Evolutionary conservation across 2,329 filamentous ascomycete species (phyloP).

Genomic region (Venturiaceae sp.): DNA sequence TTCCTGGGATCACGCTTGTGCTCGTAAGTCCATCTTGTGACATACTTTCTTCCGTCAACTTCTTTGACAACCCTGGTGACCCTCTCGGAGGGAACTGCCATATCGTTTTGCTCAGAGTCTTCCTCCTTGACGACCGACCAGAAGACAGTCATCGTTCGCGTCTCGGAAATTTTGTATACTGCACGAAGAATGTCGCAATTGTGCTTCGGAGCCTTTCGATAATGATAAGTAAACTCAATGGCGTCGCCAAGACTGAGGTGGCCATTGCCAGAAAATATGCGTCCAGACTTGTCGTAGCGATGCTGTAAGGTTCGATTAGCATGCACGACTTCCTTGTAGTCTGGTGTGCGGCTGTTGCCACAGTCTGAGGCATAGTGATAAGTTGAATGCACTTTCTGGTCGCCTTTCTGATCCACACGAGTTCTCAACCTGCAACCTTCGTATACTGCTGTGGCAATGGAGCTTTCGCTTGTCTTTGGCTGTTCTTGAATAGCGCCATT

Average conservation of each 20-base stretch:
- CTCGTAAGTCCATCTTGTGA: not conserved
- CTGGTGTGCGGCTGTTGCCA: not conserved
- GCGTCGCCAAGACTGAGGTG: slow-evolving; percentile 14
- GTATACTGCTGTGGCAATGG: not conserved
- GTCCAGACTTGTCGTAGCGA: not conserved
- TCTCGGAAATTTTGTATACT: not conserved
- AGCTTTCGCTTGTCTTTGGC: not conserved
- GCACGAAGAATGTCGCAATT: not conserved
- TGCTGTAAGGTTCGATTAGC: not conserved
- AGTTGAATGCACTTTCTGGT: not conserved
- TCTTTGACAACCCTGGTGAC: not conserved
- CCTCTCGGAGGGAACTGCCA: not conserved
- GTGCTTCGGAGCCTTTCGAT: slow-evolving; percentile 3
- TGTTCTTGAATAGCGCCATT: slow-evolving; percentile 1
- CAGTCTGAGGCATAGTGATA: not conserved
- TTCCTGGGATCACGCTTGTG: not conserved
- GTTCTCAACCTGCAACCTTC: not conserved
- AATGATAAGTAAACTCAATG: not conserved
- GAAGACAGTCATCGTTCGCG: not conserved
- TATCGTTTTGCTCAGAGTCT: slow-evolving; percentile 15
- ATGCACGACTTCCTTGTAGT: not conserved
- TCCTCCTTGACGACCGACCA: slow-evolving; percentile 16
- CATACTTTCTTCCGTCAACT: not conserved
- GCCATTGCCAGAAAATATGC: not conserved
- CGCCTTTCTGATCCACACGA: not conserved